Evolutionary conservation across 1,284 basidiomycete species (phyloP).

Genomic region (Cutaneotrichosporon dermatis): DNA sequence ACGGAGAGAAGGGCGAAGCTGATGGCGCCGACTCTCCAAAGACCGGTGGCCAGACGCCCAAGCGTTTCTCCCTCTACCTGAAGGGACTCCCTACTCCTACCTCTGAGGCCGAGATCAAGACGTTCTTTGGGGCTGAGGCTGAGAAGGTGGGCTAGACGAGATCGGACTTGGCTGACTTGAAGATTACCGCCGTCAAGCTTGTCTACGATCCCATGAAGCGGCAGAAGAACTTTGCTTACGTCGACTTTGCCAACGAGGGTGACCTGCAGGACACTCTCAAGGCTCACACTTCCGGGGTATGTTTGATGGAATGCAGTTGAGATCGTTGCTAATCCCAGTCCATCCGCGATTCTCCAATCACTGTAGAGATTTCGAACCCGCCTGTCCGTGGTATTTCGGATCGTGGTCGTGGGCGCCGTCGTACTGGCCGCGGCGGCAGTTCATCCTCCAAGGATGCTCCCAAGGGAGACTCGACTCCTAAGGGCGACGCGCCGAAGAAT

Average conservation of each 20-base stretch:
- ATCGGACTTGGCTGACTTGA: not conserved
- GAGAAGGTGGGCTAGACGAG: conserved; percentile 29
- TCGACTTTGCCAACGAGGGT: conserved; percentile 81
- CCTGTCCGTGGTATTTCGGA: conserved; percentile 24
- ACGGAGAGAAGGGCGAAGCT: conserved; percentile 18
- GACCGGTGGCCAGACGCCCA: conserved; percentile 57
- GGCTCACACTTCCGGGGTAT: conserved; percentile 61
- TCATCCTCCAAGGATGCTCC: conserved; percentile 18
- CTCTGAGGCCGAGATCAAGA: conserved; percentile 64
- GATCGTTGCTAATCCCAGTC: conserved; percentile 18
- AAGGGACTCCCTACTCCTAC: conserved; percentile 58
- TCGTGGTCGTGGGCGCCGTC: conserved; percentile 52
- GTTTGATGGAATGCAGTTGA: conserved; percentile 25
- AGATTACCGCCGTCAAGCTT: conserved; percentile 72
- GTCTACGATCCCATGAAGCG: conserved; percentile 50
- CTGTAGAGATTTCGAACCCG: conserved; percentile 47
- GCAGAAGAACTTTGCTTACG: conserved; percentile 58
- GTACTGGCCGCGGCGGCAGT: conserved; percentile 38
- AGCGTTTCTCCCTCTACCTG: conserved; percentile 82
- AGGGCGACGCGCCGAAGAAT: conserved; percentile 10
- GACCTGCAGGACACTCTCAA: conserved; percentile 71
- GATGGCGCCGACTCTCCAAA: conserved; percentile 60
- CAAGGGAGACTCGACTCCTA: conserved; percentile 11
- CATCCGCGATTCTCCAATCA: conserved; percentile 48
- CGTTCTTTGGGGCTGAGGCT: conserved; percentile 58